Conservation (phyloP, 2,329 filamentous ascomycete species). For the Ciborinia camelliae region DNA sequence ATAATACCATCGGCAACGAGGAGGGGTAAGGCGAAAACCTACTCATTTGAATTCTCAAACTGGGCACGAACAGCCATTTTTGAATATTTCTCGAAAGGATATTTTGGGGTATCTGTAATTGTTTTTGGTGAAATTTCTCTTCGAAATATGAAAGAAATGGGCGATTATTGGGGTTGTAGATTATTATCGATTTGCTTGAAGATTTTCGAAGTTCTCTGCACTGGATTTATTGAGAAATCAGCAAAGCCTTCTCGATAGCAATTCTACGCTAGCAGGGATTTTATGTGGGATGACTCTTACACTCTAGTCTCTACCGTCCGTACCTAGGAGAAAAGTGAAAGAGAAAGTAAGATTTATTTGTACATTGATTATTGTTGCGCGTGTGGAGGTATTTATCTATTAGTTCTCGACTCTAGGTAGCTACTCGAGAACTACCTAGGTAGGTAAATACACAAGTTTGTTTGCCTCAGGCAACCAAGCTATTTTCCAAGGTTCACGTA, state of each 20-base stretch:
- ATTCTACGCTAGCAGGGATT: conserved; percentile 11
- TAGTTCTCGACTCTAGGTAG: no score
- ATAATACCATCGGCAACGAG: conserved; percentile 11
- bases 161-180: not conserved
- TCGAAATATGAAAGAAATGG: not conserved
- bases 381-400: no score
- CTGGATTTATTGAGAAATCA: conserved; percentile 1
- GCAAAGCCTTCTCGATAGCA: conserved; percentile 7
- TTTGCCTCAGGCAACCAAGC: no score
- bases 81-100: conserved; percentile 9
- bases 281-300: conserved; percentile 14
- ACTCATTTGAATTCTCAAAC: conserved; percentile 93
- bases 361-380: no score
- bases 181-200: conserved; percentile 2
- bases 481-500: no score
- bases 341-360: no score
- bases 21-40: conserved; percentile 40
- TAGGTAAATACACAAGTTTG: no score
- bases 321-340: no score
- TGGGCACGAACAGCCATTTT: conserved; percentile 67
- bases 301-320: no score
- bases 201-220: conserved; percentile 17
- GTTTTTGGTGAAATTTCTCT: not conserved
- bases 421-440: no score
- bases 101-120: not conserved